These are phyloP conservation scores for Coemansia sp. DNA, from an alignment of 192 early-diverging fungal genomes.

Conservation along the genomic window DNA sequence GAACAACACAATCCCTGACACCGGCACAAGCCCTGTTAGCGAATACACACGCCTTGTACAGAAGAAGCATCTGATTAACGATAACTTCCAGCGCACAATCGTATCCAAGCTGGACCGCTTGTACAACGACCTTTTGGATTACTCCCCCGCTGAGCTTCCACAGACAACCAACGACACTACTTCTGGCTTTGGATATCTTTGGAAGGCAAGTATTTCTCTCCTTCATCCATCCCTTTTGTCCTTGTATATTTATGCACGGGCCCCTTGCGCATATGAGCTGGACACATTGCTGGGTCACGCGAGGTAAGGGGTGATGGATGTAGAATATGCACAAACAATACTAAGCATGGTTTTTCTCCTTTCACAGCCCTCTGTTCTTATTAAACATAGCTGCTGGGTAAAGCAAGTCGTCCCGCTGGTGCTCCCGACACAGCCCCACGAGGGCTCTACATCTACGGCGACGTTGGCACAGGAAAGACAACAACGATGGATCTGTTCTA, in stretches of 20 bases:
- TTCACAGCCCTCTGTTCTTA: no score
- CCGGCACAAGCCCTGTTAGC: conserved; percentile 20
- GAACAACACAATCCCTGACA: not conserved
- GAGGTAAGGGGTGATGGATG: no score
- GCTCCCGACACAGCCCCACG: conserved; percentile 18
- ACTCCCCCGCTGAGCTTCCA: conserved; percentile 53
- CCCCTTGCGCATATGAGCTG: no score
- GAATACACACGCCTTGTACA: conserved; percentile 52
- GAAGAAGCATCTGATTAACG: conserved; percentile 59
- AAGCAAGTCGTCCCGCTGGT: not conserved
- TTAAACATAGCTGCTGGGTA: conserved; percentile 32
- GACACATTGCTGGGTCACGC: no score
- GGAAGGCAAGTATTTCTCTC: conserved; percentile 29
- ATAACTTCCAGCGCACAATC: conserved; percentile 69
- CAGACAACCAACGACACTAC: not conserved
- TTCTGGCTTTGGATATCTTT: conserved; percentile 18
- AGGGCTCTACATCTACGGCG: conserved; percentile 59
- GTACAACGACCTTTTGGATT: conserved; percentile 60
- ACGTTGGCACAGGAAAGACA: conserved; percentile 91
- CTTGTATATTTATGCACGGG: no score
- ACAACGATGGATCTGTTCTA: conserved; percentile 97
- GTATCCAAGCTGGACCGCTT: conserved; percentile 66
- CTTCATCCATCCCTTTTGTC: not conserved
- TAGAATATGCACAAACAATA: no score
- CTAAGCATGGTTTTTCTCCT: not conserved